phyloP scores from a whole-genome alignment of 495 filamentous ascomycete genomes.

The Amphirosellinia nigrospora region DNA sequence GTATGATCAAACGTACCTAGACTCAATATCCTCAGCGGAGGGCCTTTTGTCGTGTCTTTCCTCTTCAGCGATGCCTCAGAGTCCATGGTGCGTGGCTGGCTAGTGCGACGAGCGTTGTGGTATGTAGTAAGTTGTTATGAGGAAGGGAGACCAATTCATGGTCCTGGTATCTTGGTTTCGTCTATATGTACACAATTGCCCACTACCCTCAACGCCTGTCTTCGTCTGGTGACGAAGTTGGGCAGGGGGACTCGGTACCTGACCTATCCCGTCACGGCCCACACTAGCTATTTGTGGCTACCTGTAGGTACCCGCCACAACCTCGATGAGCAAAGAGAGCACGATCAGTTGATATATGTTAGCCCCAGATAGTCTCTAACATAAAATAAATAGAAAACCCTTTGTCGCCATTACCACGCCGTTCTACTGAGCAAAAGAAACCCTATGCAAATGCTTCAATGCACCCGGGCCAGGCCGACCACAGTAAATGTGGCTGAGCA shows the following conservation, averaged over 20 bases:
- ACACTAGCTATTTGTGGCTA: not conserved
- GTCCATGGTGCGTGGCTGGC: constrained; percentile 33
- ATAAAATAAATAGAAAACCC: not conserved
- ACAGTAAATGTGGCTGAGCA: constrained; percentile 12
- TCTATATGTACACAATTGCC: constrained; percentile 17
- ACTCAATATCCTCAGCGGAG: constrained; percentile 88
- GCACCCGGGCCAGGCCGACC: not conserved
- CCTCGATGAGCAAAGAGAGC: not conserved
- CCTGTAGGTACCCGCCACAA: constrained; percentile 10
- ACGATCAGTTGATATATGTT: not conserved
- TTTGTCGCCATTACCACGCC: not conserved
- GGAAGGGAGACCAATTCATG: constrained; percentile 10
- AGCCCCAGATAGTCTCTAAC: not conserved
- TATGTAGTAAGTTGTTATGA: not conserved
- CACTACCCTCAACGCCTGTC: constrained; percentile 7
- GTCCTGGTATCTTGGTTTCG: not conserved
- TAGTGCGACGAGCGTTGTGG: constrained; percentile 8
- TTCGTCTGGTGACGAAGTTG: constrained; percentile 17
- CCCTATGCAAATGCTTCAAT: not conserved
- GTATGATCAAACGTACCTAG: constrained; percentile 67
- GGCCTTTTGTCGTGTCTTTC: constrained; percentile 94
- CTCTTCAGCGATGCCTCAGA: constrained; percentile 54
- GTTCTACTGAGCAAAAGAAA: not conserved
- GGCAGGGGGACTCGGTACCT: constrained; percentile 16
- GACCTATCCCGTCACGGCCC: not conserved